A percentile compares a stretch with the other conserved stretches of the same genome.
Evolutionary conservation across 2,329 filamentous ascomycete species (phyloP).

Genomic region (Epicoccum nigrum): DNA sequence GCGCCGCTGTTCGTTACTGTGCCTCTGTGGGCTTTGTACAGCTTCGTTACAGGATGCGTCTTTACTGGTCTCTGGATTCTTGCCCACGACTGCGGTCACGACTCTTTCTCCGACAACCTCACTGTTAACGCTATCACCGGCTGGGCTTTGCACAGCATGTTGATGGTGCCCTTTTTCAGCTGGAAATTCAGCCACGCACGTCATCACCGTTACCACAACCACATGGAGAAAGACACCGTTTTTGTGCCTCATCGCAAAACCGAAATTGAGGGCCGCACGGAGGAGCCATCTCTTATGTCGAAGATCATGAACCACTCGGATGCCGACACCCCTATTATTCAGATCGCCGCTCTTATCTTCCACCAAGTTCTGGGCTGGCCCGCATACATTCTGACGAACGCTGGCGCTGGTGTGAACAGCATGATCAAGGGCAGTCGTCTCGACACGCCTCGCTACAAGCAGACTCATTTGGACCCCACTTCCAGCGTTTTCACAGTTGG

Average conservation of each 20-base stretch:
- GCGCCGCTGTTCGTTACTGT: constrained; percentile 21
- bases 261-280: constrained; percentile 8
- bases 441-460: constrained; percentile 21
- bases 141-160: constrained; percentile 68
- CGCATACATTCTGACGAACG: constrained; percentile 67
- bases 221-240: constrained; percentile 68
- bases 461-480: constrained; percentile 30
- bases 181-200: constrained; percentile 74
- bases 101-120: constrained; percentile 66
- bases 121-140: constrained; percentile 67
- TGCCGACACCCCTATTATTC: constrained; percentile 67
- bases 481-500: constrained; percentile 24
- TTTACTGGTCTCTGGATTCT: constrained; percentile 71
- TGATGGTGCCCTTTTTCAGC: constrained; percentile 73
- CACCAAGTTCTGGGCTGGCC: constrained; percentile 72
- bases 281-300: constrained; percentile 15
- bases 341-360: constrained; percentile 60
- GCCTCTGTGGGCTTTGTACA: constrained; percentile 61
- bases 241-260: constrained; percentile 43
- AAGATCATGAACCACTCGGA: constrained; percentile 46
- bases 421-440: constrained; percentile 18
- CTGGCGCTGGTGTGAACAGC: constrained; percentile 29
- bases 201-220: constrained; percentile 71
- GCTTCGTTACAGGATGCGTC: constrained; percentile 68
- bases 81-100: constrained; percentile 74